A percentile compares a stretch with the other conserved stretches of the same genome.
These are phyloP conservation scores for Brassica incana DNA, from an alignment of 345 rosid species.

Conservation along the genomic window DNA sequence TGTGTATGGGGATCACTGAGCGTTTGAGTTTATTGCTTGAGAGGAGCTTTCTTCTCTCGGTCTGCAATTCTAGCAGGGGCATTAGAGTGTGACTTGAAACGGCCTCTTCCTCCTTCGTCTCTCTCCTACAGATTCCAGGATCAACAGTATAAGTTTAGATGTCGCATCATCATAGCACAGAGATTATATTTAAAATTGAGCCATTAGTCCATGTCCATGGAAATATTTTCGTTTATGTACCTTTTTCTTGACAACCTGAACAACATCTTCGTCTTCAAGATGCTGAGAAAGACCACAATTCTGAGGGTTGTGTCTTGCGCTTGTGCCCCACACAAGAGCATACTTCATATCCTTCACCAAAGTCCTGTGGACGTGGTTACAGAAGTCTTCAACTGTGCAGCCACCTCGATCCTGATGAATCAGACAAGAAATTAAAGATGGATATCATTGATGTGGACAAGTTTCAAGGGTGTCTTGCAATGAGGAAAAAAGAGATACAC, in stretches of 20 bases:
- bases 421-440: background rate
- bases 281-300: background rate
- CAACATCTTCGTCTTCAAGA: background rate
- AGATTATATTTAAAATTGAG: background rate
- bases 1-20: background rate
- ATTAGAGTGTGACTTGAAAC: background rate
- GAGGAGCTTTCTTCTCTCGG: background rate
- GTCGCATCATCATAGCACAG: background rate
- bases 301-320: background rate
- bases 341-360: background rate
- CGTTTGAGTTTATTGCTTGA: background rate
- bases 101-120: background rate
- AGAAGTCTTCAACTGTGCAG: background rate
- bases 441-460: background rate
- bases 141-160: background rate
- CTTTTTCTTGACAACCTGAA: background rate
- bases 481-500: slow-evolving; percentile 20
- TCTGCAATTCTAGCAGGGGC: background rate
- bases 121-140: background rate
- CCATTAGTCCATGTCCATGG: no score
- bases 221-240: background rate
- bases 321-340: background rate
- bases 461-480: slow-evolving; percentile 23
- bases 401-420: background rate
- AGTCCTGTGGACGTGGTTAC: background rate